Conservation (phyloP, 805 yeast genomes). For the Sugiyamaella qingdaonensis region DNA sequence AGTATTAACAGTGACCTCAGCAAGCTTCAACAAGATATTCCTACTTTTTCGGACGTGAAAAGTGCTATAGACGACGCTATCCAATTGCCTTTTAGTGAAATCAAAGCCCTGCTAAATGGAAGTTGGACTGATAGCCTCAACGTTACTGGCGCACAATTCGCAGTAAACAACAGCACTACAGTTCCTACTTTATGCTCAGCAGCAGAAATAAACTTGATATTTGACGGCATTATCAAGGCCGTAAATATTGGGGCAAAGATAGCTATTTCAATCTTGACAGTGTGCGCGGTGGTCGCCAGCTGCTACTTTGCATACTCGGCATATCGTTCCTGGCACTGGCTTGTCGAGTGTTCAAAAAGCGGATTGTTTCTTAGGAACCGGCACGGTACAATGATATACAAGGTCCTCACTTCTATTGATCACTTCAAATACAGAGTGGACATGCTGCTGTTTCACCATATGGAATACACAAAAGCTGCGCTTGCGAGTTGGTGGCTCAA, state of each 20-base stretch:
- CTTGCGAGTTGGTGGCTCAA: neutral
- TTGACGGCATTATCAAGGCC: neutral
- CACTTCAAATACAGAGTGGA: neutral
- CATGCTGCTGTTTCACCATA: neutral
- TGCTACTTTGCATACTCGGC: neutral
- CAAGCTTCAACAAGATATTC: conserved; percentile 48
- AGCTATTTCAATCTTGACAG: neutral
- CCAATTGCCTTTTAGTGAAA: conserved; percentile 52
- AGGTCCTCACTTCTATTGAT: neutral
- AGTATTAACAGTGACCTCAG: conserved; percentile 57
- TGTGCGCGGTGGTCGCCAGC: neutral
- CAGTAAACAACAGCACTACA: neutral
- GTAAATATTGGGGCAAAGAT: neutral
- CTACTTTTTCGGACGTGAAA: conserved; percentile 62
- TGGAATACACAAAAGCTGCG: neutral
- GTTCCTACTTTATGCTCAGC: neutral
- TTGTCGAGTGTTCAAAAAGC: neutral
- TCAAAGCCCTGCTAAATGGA: conserved; percentile 38
- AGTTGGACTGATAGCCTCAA: neutral
- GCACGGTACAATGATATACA: neutral
- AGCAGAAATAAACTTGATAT: neutral
- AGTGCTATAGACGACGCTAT: conserved; percentile 54
- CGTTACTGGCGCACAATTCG: neutral
- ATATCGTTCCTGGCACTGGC: conserved; percentile 1
- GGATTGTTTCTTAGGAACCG: neutral